Percentiles rank a stretch among this genome's conserved stretches.
Conservation (phyloP, 768 basidiomycete genomes). For the Hygrophoropsis aurantiaca region DNA sequence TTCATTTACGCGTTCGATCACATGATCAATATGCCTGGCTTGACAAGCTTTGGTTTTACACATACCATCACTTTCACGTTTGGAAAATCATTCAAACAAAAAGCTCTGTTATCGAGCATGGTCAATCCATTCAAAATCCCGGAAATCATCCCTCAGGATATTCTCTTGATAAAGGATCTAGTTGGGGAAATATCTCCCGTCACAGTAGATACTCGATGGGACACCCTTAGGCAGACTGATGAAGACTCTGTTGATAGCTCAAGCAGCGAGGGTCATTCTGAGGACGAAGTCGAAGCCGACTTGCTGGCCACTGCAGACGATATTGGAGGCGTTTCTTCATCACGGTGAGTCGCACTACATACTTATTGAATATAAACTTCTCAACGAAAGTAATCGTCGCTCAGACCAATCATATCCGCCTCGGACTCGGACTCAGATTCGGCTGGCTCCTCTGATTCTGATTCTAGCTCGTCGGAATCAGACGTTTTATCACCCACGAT, state of each 20-base stretch:
- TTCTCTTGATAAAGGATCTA: slow-evolving; percentile 70
- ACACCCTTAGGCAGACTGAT: slow-evolving; percentile 15
- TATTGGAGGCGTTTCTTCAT: slow-evolving; percentile 19
- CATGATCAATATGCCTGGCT: too few relatives aligned
- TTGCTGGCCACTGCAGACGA: slow-evolving; percentile 47
- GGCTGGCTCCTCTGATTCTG: slow-evolving; percentile 18
- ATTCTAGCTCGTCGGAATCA: slow-evolving; percentile 2
- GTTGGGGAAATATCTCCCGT: slow-evolving; percentile 39
- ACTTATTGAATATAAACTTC: slow-evolving; percentile 14
- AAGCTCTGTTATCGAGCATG: slow-evolving; percentile 15
- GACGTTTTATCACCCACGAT: too few relatives aligned
- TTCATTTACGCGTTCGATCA: background rate
- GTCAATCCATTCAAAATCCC: slow-evolving; percentile 56
- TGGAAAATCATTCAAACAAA: too few relatives aligned
- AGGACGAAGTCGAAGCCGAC: slow-evolving; percentile 72
- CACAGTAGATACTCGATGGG: background rate
- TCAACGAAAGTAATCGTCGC: slow-evolving; percentile 20
- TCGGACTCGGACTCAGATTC: slow-evolving; percentile 37
- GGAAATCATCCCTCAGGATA: slow-evolving; percentile 64
- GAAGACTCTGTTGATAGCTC: slow-evolving; percentile 57
- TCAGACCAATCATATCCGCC: slow-evolving; percentile 32
- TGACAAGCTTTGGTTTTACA: background rate
- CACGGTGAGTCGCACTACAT: slow-evolving; percentile 17
- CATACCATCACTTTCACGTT: too few relatives aligned
- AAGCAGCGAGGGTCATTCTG: slow-evolving; percentile 54